Evolutionary conservation across 768 basidiomycete species (phyloP), one percentile per base, ranked within the genome.

Genomic region (Leccinum olivaceopallidum): DNA sequence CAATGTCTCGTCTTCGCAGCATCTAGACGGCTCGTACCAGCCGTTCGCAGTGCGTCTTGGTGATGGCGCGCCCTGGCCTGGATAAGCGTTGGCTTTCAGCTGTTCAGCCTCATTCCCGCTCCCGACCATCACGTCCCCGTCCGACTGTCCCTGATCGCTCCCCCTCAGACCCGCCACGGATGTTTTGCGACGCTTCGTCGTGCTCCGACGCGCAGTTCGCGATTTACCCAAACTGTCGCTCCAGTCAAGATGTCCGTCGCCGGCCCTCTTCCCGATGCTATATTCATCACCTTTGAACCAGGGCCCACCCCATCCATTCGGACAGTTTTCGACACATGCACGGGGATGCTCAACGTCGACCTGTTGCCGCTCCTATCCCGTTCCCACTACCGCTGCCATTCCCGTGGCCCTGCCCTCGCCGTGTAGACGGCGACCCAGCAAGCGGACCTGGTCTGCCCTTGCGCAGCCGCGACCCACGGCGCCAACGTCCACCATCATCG

Each of bases 291-390:
- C 14, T 32, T 30, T 7, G 34, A 26, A 20, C 48, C 4, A 22
- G 6, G 7, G 12, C 26, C 71, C 71, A 71, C 0, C 24, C 28
- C 28, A 49, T 62, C 64, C 22, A 32, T 18, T 14, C 34, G 1
- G 12, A 34, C 12, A 12, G 12, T 1, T 12, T 34, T 0, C 1
- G 12, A 13, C 12, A 13, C 12, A 12, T 34, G 34, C 34, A 34
- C 12, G 5, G 34, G 12, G 9, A 34, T 34, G 34, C 12, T 34
- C 12, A 34, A 1, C 34, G 34, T 34, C 34, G 12, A 34, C 34
- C 22, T 22, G 22, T 1, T 22, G 22, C 22, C 22, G 22, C 22
- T 22, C 22, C 22, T 22, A 22, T 22, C 22, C 22, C 22, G 22
- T 22, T 22, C 22, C 1, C 22, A 22, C 22, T 22, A 22, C 22